Evolutionary conservation across 2,329 filamentous ascomycete species (phyloP), one percentile per base, ranked within the genome.

Genomic region (Alternaria gaisen): DNA sequence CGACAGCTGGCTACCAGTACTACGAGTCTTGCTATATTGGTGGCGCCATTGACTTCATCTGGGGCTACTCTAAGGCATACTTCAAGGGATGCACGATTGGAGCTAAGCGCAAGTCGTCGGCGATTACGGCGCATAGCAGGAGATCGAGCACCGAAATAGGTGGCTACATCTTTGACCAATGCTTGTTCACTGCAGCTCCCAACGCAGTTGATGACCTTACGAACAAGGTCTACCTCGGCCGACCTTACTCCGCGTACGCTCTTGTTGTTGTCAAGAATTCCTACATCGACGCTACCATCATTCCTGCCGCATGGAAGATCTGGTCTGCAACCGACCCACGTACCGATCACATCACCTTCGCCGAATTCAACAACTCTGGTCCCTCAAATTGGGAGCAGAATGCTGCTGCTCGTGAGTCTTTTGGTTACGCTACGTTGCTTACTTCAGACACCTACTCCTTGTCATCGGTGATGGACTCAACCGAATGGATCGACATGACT

Each of bases 321-420:
- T 90, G 87, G 87, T 83, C 82, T 57, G 74, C 68, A 2, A 80
- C 80, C 1, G 78, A 82, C 51, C 75, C 80, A 20, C 79, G 82
- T 32, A 87, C 84, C 2, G 79, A 75, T 34, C 75, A 84, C 46
- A 83, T 89, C 3, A 76, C 80, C 30, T 89, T 86, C 56, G 85
- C 78, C 8, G 88, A 90, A 78, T 89, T 84, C 69, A 78, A 70
- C 24, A 90, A 90, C 72, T 81, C 80, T 0, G 88, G 88, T 3
- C 75, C 76, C 26, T 67, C 64, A 1, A 73, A 71, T 46, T 78
- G 76, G 76, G 69, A 79, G 66, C 74, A 75, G 64, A 76, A 79
- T 28, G 73, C 55, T 18, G 75, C 71, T 5, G 75, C 78, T 32
- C 75, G 79, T 44, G 56, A 72, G 46, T 71, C 75, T 10, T 80